Base-by-base conservation (phyloP, 345 rosid genomes). In the Erodium maritimum region DNA sequence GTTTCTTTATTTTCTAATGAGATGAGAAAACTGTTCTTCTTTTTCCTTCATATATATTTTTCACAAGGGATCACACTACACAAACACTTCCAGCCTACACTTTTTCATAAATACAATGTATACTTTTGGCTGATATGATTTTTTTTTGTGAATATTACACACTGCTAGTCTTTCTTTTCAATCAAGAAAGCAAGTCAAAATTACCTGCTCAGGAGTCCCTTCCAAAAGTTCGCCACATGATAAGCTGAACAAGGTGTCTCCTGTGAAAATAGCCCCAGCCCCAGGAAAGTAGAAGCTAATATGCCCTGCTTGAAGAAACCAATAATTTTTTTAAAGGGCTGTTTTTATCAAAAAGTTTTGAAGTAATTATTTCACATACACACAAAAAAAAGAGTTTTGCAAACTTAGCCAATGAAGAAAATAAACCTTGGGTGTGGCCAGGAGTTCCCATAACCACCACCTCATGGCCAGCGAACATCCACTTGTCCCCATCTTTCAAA, bases 391-490 rank as follows among this genome's bases (percentile, higher is more conserved):
- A 29, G 5, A 29, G 37, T 11, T 29, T 29, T 29, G 37, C n/a
- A 29, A 29, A 29, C 37, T 29, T 29, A 29, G 9, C 9, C 37
- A 29, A 29, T 29, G 2, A 29, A 29, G 37, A 29, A 48, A 61
- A 61, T 42, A 21, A 61, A 93, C 99, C 99, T 87, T 68, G 81
- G n/a, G 96, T 90, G 70, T 85, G 95, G 34, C 97, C 97, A 69
- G 99, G 99, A 73, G 97, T 94, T 61, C 82, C 88, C 66, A 94
- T 79, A 57, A 94, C 65, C 21, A 71, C 79, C 67, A 77, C 96
- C 72, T 90, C 97, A 72, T 94, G 99, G 57, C 93, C 96, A 22
- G 95, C 99, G 72, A 94, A 94, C 97, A 90, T 94, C 99, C 99
- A 94, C 56, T 73, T 90, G 60, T 94, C 99, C 60, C 85, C 81